Evolutionary conservation across 2,329 filamentous ascomycete species (phyloP).

Genomic region (Paecilomyces niveus): DNA sequence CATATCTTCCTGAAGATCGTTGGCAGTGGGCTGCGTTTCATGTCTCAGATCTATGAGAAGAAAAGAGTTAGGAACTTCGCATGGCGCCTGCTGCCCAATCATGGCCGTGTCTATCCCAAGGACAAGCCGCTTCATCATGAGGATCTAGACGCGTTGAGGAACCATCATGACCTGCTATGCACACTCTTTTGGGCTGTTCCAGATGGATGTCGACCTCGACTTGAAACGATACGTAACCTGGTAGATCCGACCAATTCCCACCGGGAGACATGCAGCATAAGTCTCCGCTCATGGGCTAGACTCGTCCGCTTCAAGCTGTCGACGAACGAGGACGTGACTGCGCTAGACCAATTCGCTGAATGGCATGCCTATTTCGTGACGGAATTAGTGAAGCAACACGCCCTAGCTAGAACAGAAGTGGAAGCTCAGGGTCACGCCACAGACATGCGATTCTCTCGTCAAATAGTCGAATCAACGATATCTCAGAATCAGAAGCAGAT

Average conservation of each 20-base stretch:
- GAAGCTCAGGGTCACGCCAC: conserved; percentile 43
- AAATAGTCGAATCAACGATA: conserved; percentile 46
- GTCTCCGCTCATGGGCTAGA: conserved; percentile 51
- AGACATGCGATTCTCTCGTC: conserved; percentile 33
- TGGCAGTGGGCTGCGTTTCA: conserved; percentile 41
- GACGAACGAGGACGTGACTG: conserved; percentile 39
- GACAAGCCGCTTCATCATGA: conserved; percentile 46
- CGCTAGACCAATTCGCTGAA: conserved; percentile 42
- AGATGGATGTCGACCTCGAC: conserved; percentile 44
- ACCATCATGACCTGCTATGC: conserved; percentile 56
- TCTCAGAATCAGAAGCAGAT: conserved; percentile 52
- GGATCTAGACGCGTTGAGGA: conserved; percentile 52
- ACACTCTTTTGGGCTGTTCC: conserved; percentile 54
- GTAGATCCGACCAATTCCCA: conserved; percentile 53
- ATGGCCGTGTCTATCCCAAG: conserved; percentile 54
- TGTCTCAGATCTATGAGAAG: conserved; percentile 41
- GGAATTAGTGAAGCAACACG: conserved; percentile 49
- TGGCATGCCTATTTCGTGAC: conserved; percentile 51
- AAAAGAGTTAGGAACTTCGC: conserved; percentile 51
- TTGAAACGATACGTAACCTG: conserved; percentile 46
- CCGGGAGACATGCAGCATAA: conserved; percentile 53
- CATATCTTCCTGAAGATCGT: conserved; percentile 54
- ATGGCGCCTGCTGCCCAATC: conserved; percentile 54
- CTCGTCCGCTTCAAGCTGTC: conserved; percentile 52
- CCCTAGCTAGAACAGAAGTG: conserved; percentile 50